These are phyloP conservation scores for Yamadazyma sp. DNA, from an alignment of 1,139 yeast species.

Conservation along the genomic window DNA sequence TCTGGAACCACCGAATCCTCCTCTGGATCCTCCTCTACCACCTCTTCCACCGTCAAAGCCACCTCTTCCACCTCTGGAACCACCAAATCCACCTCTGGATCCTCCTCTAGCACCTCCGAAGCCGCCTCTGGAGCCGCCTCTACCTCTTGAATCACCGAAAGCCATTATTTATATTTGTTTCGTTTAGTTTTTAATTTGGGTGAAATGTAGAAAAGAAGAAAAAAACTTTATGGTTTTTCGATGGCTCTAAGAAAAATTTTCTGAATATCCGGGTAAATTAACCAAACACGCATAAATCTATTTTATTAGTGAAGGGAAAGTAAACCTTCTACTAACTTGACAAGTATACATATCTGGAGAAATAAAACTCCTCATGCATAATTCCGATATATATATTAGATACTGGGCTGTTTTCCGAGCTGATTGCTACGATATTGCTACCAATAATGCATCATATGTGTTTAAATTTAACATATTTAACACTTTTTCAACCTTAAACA, in stretches of 20 bases:
- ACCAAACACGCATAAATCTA: slow-evolving; percentile 11
- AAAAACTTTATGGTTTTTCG: slow-evolving; percentile 10
- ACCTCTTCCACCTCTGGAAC: slow-evolving; percentile 34
- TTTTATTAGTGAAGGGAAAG: slow-evolving; percentile 7
- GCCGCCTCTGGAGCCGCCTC: slow-evolving; percentile 54
- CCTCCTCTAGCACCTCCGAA: slow-evolving; percentile 30
- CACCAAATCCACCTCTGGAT: slow-evolving; percentile 23
- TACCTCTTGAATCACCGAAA: slow-evolving; percentile 44
- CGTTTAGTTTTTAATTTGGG: not conserved
- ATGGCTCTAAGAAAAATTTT: slow-evolving; percentile 13
- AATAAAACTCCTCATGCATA: no score
- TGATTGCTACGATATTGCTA: no score
- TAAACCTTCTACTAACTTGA: no score
- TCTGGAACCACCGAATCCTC: slow-evolving; percentile 31
- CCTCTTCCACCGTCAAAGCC: slow-evolving; percentile 44
- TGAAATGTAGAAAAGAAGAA: slow-evolving; percentile 2
- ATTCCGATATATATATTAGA: no score
- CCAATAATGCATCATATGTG: no score
- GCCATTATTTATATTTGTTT: slow-evolving; percentile 19
- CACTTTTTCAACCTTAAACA: no score
- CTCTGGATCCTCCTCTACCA: slow-evolving; percentile 33
- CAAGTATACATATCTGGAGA: no score
- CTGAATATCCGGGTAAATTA: slow-evolving; percentile 21
- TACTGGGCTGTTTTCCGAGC: no score
- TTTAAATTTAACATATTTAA: no score